Evolutionary conservation across 352 stramenopile species (phyloP).

Genomic region (Paralagenidium karlingii): DNA sequence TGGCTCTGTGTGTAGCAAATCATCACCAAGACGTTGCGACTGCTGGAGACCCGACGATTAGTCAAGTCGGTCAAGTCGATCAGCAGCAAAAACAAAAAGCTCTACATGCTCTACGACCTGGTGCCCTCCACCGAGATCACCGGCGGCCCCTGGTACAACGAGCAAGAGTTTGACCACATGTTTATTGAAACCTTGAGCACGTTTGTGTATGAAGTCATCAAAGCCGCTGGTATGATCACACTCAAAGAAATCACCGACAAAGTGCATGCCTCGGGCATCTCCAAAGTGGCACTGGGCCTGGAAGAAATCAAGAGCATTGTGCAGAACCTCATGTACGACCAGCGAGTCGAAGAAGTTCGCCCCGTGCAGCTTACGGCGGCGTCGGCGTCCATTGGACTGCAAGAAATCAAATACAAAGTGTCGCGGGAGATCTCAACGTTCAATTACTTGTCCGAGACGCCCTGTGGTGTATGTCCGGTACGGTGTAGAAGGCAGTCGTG

Average conservation of each 20-base stretch:
- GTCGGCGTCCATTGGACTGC: constrained; percentile 17
- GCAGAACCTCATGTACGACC: constrained; percentile 89
- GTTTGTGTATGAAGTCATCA: constrained; percentile 90
- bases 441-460: constrained; percentile 82
- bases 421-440: constrained; percentile 77
- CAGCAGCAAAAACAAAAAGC: constrained; percentile 98
- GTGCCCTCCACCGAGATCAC: constrained; percentile 97
- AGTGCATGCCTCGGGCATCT: constrained; percentile 82
- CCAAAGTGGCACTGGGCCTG: constrained; percentile 81
- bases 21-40: constrained; percentile 96
- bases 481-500: constrained; percentile 6
- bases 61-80: constrained; percentile 99
- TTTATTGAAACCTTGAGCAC: constrained; percentile 96
- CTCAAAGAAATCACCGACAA: constrained; percentile 84
- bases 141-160: constrained; percentile 98
- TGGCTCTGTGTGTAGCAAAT: constrained; percentile 57
- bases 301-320: constrained; percentile 89
- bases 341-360: constrained; percentile 82
- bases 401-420: constrained; percentile 80
- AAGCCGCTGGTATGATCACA: constrained; percentile 74
- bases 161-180: constrained; percentile 98
- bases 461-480: constrained; percentile 81
- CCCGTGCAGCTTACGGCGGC: constrained; percentile 60
- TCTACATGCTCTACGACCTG: constrained; percentile 97
- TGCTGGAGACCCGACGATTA: constrained; percentile 91